Percentiles rank a stretch among this genome's conserved stretches.
Evolutionary conservation across 2,329 filamentous ascomycete species (phyloP).

Genomic region (Talaromyces islandicus): DNA sequence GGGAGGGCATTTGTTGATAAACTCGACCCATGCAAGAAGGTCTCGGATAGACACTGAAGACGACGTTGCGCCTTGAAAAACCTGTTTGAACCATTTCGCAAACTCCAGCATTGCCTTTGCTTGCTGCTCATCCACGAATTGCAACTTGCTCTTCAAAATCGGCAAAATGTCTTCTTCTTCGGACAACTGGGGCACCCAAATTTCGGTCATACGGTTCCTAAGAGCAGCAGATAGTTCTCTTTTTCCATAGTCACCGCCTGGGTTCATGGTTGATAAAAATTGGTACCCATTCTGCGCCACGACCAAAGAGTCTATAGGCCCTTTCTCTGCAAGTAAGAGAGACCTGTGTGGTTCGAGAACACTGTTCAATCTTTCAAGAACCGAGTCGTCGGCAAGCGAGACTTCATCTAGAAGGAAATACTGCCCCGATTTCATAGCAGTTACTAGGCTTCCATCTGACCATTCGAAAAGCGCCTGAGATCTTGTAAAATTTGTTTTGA

Average conservation of each 20-base stretch:
- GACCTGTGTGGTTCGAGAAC: slow-evolving; percentile 85
- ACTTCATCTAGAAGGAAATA: slow-evolving; percentile 97
- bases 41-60: slow-evolving; percentile 86
- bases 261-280: slow-evolving; percentile 98
- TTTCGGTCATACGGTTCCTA: slow-evolving; percentile 95
- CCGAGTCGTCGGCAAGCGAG: slow-evolving; percentile 93
- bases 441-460: slow-evolving; percentile 87
- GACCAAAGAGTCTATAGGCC: slow-evolving; percentile 73
- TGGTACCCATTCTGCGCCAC: slow-evolving; percentile 75
- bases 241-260: slow-evolving; percentile 96
- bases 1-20: slow-evolving; percentile 65
- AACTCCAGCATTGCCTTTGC: slow-evolving; percentile 74
- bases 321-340: slow-evolving; percentile 89
- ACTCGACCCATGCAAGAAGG: slow-evolving; percentile 86
- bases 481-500: slow-evolving; percentile 50
- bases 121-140: slow-evolving; percentile 43
- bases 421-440: slow-evolving; percentile 83
- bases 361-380: slow-evolving; percentile 91
- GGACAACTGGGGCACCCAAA: slow-evolving; percentile 89
- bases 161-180: slow-evolving; percentile 79
- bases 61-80: slow-evolving; percentile 67
- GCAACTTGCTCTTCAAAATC: slow-evolving; percentile 74
- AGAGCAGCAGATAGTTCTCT: slow-evolving; percentile 92
- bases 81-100: slow-evolving; percentile 84
- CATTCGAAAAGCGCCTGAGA: slow-evolving; percentile 90